Percentiles rank a stretch among this genome's conserved stretches.
phyloP scores from a whole-genome alignment of 225 moss, liverwort and hornwort species.

The Rhytidiadelphus loreus region DNA sequence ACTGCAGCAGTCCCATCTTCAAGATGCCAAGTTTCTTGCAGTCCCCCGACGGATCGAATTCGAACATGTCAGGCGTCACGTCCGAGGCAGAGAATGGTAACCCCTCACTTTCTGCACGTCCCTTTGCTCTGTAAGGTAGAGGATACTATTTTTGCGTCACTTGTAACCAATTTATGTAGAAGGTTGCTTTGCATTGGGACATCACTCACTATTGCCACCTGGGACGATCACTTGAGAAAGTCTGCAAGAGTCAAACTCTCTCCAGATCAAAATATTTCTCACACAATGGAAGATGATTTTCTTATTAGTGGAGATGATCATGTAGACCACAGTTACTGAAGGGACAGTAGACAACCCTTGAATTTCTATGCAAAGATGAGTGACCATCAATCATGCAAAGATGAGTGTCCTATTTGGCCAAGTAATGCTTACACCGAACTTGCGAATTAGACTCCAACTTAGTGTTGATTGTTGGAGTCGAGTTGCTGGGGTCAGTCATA shows the following conservation, averaged over 20 bases:
- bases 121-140: background rate
- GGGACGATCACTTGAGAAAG: background rate
- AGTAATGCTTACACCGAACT: background rate
- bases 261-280: background rate
- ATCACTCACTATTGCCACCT: background rate
- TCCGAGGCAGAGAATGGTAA: constrained; percentile 15
- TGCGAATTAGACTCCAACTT: background rate
- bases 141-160: background rate
- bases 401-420: background rate
- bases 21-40: constrained; percentile 14
- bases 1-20: background rate
- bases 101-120: background rate
- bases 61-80: constrained; percentile 3
- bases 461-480: background rate
- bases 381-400: background rate
- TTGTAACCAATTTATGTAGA: background rate
- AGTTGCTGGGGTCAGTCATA: background rate
- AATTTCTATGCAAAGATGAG: background rate
- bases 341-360: background rate
- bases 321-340: background rate
- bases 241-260: background rate
- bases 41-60: constrained; percentile 4
- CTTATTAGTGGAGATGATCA: background rate
- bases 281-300: background rate
- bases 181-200: background rate